Evolutionary conservation across 441 rosid species (phyloP), one percentile per base, ranked within the genome.

Genomic region (Populus hybrid): DNA sequence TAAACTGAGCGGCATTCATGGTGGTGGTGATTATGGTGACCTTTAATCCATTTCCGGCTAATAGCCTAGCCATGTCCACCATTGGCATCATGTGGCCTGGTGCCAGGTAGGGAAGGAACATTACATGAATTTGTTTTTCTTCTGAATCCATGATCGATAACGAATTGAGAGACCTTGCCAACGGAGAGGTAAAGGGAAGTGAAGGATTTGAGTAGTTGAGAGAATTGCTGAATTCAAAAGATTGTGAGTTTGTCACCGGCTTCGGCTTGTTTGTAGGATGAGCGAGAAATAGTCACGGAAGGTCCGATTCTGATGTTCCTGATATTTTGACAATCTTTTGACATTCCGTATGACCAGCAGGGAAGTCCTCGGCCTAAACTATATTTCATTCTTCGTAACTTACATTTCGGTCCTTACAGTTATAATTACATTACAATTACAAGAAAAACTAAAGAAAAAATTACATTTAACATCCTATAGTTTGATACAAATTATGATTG

Each of bases 31-130:
- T 73, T 53, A 86, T 80, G 72, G 89, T 82, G 42, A 82, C 83
- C 20, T 61, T 79, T 3, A 78, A 35, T 36, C 81, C 85, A 40
- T 66, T 38, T 9, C 81, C 79, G 23, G 90, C 87, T 23, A 87
- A 79, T 2, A 77, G 70, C 73, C 88, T 73, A 5, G 84, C 88
- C 40, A 78, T 79, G 61, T 84, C 88, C 1, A 85, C 81, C 88
- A 85, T 79, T 16, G 88, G 88, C 80, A 85, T 77, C 85, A 87
- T 85, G 79, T 87, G 88, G 78, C 90, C 88, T 69, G 87, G 87
- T 42, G 87, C 88, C 82, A 85, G 61, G 81, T 74, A 83, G 18
- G 90, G 89, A 69, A 84, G 82, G 73, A 86, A 84, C 82, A 84
- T 85, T 2, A 79, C 77, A 69, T 84, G 87, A 29, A 81, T 50